Percentiles rank a stretch among this genome's conserved stretches.
Conservation (phyloP, 306 rosid species). For the Cucumis melo region DNA sequence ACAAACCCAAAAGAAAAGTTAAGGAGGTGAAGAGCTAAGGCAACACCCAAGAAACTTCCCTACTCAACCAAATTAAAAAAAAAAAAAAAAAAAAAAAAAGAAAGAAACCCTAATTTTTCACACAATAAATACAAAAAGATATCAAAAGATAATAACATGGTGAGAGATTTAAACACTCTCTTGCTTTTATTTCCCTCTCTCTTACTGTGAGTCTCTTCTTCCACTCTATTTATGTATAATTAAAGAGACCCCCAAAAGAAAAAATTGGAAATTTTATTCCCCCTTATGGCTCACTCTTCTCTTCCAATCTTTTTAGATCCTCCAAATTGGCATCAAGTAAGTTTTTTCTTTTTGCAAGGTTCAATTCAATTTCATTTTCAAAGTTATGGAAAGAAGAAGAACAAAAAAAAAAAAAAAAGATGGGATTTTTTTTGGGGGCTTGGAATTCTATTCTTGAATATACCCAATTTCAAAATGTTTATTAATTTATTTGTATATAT, state of each 20-base stretch:
- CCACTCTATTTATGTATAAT: background rate
- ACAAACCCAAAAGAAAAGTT: slow-evolving; percentile 17
- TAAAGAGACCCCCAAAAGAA: background rate
- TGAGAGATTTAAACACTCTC: background rate
- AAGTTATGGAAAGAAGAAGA: background rate
- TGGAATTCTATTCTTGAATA: background rate
- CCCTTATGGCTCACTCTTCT: slow-evolving; percentile 83
- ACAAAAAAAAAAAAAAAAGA: background rate
- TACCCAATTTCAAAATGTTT: background rate
- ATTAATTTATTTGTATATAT: too few relatives aligned
- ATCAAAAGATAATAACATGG: background rate
- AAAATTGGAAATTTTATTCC: slow-evolving; percentile 8
- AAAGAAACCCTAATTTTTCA: background rate
- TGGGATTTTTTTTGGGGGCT: background rate
- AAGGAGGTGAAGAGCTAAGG: background rate
- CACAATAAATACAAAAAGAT: slow-evolving; percentile 7
- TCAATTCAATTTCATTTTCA: slow-evolving; percentile 8
- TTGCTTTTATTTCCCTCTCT: background rate
- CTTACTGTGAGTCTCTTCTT: background rate
- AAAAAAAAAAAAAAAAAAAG: background rate
- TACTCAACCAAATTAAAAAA: too few relatives aligned
- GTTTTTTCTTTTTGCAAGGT: slow-evolving; percentile 12
- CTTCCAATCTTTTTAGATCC: slow-evolving; percentile 94
- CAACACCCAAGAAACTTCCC: slow-evolving; percentile 8
- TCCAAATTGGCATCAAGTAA: slow-evolving; percentile 93